Conservation (phyloP, 2,329 filamentous ascomycete genomes). For the Calonectria honghensis region DNA sequence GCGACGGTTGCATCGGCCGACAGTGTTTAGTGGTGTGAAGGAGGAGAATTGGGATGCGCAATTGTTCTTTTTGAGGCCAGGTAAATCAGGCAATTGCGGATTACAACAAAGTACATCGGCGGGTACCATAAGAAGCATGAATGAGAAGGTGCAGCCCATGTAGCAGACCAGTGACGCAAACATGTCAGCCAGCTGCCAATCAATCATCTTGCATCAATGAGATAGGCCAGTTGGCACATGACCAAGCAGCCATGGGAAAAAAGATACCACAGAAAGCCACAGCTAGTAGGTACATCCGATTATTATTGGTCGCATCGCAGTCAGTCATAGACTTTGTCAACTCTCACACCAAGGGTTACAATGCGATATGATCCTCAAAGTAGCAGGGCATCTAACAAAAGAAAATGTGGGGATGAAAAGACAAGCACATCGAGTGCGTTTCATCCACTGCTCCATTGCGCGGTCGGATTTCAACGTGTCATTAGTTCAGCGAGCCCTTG, state of each 20-base stretch:
- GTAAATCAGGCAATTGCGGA: conserved; percentile 21
- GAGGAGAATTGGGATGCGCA: not conserved
- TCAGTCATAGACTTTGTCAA: not conserved
- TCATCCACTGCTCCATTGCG: not conserved
- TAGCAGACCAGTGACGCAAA: conserved; percentile 19
- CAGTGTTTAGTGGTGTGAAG: conserved; percentile 1
- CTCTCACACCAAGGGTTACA: not conserved
- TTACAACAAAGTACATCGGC: conserved; percentile 1
- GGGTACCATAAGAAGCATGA: conserved; percentile 22
- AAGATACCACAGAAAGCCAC: not conserved
- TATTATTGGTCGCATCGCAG: not conserved
- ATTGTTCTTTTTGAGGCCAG: conserved; percentile 2
- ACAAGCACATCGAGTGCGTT: not conserved
- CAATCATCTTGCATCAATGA: conserved; percentile 17
- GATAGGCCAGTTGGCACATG: conserved; percentile 30
- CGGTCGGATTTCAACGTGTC: not conserved
- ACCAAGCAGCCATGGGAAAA: conserved; percentile 9
- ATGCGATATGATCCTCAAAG: not conserved
- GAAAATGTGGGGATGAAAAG: not conserved
- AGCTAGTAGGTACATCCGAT: not conserved
- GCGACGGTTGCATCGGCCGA: not conserved
- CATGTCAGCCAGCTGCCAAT: conserved; percentile 33
- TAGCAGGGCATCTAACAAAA: not conserved
- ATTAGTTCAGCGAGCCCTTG: not conserved
- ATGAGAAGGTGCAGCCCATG: conserved; percentile 33